Conservation (phyloP, 2,329 filamentous ascomycete species). For the Epichloe bromicola region DNA sequence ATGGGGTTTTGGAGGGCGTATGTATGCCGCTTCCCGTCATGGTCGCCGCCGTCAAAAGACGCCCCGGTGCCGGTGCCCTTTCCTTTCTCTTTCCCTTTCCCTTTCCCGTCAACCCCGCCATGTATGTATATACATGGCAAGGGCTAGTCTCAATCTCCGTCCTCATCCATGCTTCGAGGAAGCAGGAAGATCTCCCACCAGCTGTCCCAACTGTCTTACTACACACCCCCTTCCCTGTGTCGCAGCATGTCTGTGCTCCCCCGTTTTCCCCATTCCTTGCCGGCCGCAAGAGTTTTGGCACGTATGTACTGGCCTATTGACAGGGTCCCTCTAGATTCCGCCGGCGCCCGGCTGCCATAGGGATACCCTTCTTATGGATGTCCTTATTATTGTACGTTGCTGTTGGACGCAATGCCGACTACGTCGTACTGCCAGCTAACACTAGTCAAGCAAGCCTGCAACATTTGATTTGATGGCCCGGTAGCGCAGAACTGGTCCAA, state of each 20-base stretch:
- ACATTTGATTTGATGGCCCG: neutral
- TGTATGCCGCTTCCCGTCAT: slow-evolving; percentile 1
- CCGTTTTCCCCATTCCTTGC: neutral
- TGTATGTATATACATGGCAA: neutral
- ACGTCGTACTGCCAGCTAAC: slow-evolving; percentile 1
- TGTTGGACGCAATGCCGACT: neutral
- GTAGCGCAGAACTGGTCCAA: neutral
- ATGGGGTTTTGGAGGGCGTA: neutral
- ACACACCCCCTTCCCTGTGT: neutral
- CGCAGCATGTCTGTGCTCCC: neutral
- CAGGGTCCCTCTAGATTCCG: neutral
- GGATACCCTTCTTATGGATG: neutral
- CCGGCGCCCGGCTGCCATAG: neutral
- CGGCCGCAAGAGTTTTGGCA: neutral
- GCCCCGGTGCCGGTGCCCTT: neutral
- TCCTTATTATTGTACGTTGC: neutral
- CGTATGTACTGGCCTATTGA: neutral
- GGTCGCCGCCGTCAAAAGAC: neutral
- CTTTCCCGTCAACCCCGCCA: slow-evolving; percentile 1
- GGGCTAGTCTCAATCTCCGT: neutral
- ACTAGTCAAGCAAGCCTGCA: neutral
- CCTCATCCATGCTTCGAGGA: neutral
- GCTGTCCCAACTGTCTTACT: neutral
- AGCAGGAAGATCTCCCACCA: neutral
- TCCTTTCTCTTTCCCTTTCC: neutral